phyloP scores from a whole-genome alignment of 2,329 filamentous ascomycete genomes.

The Bipolaris zeicola region DNA sequence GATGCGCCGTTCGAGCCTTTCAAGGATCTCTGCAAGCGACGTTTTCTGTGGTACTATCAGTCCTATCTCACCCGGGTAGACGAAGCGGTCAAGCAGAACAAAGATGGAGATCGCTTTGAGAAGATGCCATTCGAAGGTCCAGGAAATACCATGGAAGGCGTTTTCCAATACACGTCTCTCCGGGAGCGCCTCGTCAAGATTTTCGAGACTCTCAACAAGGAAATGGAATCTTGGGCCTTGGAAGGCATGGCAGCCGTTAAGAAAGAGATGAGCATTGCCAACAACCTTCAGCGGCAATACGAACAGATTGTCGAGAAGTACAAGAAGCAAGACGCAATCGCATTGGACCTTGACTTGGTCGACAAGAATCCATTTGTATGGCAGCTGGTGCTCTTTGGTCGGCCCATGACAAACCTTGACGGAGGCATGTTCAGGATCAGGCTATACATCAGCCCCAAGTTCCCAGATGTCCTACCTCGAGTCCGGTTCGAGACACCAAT shows the following conservation, averaged over 20 bases:
- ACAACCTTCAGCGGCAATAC: constrained; percentile 81
- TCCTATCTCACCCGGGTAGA: constrained; percentile 77
- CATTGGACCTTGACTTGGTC: constrained; percentile 76
- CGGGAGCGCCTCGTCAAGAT: constrained; percentile 71
- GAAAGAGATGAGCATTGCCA: constrained; percentile 75
- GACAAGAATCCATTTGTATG: constrained; percentile 89
- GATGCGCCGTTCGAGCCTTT: constrained; percentile 81
- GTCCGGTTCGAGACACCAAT: constrained; percentile 79
- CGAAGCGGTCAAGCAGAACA: constrained; percentile 65
- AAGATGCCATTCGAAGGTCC: constrained; percentile 85
- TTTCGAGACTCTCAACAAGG: constrained; percentile 71
- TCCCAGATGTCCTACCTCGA: constrained; percentile 86
- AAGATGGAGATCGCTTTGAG: constrained; percentile 68
- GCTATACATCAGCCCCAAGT: constrained; percentile 79
- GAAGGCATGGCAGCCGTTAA: constrained; percentile 68
- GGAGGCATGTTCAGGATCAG: constrained; percentile 83
- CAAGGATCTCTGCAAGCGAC: constrained; percentile 84
- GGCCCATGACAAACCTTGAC: constrained; percentile 90
- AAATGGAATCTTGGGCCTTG: constrained; percentile 72
- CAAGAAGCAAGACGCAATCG: constrained; percentile 70
- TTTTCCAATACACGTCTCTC: constrained; percentile 79
- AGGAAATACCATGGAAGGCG: constrained; percentile 83
- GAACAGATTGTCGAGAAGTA: constrained; percentile 80
- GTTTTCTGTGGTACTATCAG: constrained; percentile 96
- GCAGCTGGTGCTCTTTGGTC: constrained; percentile 86